Evolutionary conservation across 805 yeast genomes (phyloP), one percentile per base, ranked within the genome.

Genomic region (Candida boidinii): DNA sequence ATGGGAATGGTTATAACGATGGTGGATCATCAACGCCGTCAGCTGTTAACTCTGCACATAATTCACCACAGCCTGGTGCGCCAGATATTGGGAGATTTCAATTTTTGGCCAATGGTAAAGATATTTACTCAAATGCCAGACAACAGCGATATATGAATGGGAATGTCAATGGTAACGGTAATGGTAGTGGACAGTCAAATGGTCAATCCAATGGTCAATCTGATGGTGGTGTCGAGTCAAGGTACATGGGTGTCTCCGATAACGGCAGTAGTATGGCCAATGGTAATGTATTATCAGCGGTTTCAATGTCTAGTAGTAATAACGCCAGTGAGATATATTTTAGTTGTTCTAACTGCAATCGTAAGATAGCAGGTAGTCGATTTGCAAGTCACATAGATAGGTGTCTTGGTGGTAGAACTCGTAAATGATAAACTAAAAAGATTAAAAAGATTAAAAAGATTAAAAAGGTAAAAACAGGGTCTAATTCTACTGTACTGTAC

Each of bases 351-450:
- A 80, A 82, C 43, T 90, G 98, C 56, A 77, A 74, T 14, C 66
- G 98, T 36, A 85, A 79, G 47, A 80, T 90, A 7, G 90, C 95
- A 1, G 95, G 95, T 1, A 80, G 84, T 24, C 64, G 98, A 37
- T 88, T 85, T 65, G 96, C 97, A 2, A 87, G 84, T 26, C 98
- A 90, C 57, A 68, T 90, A 20, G 94, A 87, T 51, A 76, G 95
- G 46, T 90, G 98, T 52, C 56, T 87, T 17, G 84, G 85, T 28
- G 82, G 96, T 10, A 69, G 83, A 37, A 63, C 65, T 17, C 59
- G 77, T 42, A 62, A 68, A 41, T 61, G 37, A 45, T 10, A n/a
- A 7, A 9, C 9, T 7, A 19, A 19, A 7, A 7, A 19, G 7
- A 9, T 9, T 9, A 19, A 19, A 19, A 19, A 19, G 9, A 19